These are phyloP conservation scores for Leccinum variicolor DNA, from an alignment of 768 basidiomycete genomes.

Conservation along the genomic window DNA sequence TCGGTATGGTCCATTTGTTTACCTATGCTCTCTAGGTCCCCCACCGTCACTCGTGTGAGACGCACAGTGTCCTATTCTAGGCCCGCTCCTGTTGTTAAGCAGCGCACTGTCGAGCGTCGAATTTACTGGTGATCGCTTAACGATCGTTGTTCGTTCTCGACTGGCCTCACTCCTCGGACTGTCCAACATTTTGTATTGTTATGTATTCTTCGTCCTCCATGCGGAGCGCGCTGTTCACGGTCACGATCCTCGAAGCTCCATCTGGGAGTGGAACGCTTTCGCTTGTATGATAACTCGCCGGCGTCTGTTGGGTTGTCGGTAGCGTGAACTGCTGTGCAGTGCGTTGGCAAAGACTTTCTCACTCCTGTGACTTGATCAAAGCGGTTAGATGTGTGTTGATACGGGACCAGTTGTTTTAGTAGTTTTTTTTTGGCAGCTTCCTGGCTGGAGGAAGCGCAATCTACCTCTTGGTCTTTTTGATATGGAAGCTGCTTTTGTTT, in stretches of 20 bases:
- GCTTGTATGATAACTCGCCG: slow-evolving; percentile 16
- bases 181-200: slow-evolving; percentile 31
- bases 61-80: slow-evolving; percentile 65
- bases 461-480: neutral
- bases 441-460: slow-evolving; percentile 9
- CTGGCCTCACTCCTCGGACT: slow-evolving; percentile 12
- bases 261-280: slow-evolving; percentile 38
- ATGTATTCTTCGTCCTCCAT: slow-evolving; percentile 19
- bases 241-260: slow-evolving; percentile 50
- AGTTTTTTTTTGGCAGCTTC: slow-evolving; percentile 7
- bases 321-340: slow-evolving; percentile 19
- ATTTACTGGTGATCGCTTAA: slow-evolving; percentile 61
- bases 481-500: neutral
- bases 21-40: slow-evolving; percentile 49
- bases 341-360: slow-evolving; percentile 11
- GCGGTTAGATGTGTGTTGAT: slow-evolving; percentile 19
- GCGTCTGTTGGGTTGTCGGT: slow-evolving; percentile 11
- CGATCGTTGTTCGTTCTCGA: neutral
- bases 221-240: slow-evolving; percentile 20
- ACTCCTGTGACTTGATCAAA: slow-evolving; percentile 7
- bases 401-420: slow-evolving; percentile 11
- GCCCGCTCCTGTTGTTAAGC: slow-evolving; percentile 39
- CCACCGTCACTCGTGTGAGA: slow-evolving; percentile 73
- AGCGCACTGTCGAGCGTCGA: slow-evolving; percentile 66
- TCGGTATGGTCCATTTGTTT: neutral